Evolutionary conservation across 2,329 filamentous ascomycete species (phyloP).

Genomic region (Neurospora sp.): DNA sequence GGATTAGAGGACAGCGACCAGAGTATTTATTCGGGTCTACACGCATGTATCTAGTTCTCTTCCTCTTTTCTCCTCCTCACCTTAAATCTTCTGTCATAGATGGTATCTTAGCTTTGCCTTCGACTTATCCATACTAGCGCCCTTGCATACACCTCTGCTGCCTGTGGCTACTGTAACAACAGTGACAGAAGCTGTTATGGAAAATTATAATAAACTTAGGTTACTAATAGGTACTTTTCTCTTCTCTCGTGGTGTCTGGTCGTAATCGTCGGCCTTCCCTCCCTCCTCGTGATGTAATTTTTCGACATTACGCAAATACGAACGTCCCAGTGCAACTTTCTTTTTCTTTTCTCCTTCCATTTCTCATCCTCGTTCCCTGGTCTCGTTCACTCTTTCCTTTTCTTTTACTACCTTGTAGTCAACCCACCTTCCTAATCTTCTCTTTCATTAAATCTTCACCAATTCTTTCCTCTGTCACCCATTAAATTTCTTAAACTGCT

Average conservation of each 20-base stretch:
- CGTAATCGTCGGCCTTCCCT: background rate
- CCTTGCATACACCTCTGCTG: too few species aligned
- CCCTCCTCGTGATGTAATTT: background rate
- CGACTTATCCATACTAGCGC: too few species aligned
- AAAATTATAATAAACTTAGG: background rate
- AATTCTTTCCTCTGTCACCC: background rate
- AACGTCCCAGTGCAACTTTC: background rate
- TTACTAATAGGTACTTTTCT: background rate
- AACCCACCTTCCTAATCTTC: background rate
- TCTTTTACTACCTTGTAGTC: background rate
- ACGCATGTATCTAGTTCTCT: too few species aligned
- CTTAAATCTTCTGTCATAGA: too few species aligned
- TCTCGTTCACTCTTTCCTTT: background rate
- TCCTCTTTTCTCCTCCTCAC: too few species aligned
- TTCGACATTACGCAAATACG: background rate
- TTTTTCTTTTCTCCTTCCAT: background rate
- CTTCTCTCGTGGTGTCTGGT: background rate
- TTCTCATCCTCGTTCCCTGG: background rate
- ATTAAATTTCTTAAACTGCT: too few species aligned
- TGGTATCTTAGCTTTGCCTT: too few species aligned
- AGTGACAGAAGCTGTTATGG: background rate
- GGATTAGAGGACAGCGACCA: too few species aligned
- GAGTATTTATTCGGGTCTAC: too few species aligned
- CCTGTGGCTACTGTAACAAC: background rate
- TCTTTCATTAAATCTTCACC: background rate